phyloP scores from a whole-genome alignment of 2,329 filamentous ascomycete genomes.

The Lecanoromycetidae sp. region DNA sequence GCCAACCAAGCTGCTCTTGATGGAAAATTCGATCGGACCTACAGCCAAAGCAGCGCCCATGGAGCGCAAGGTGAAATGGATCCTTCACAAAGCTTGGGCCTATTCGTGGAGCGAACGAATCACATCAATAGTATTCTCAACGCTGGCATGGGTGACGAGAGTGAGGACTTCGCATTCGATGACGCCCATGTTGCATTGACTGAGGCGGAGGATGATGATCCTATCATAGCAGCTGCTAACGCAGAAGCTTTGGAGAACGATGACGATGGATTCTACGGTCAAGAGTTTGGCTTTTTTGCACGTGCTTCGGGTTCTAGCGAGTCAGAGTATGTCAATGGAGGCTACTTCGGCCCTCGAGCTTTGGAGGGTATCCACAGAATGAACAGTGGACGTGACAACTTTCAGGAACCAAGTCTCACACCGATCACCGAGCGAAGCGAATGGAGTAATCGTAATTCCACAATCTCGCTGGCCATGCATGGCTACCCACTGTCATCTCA shows the following conservation, averaged over 20 bases:
- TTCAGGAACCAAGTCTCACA: slow-evolving; percentile 80
- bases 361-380: slow-evolving; percentile 49
- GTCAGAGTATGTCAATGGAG: slow-evolving; percentile 60
- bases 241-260: slow-evolving; percentile 87
- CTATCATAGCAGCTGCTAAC: slow-evolving; percentile 89
- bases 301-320: slow-evolving; percentile 36
- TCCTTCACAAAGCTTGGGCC: neutral
- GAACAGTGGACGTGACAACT: slow-evolving; percentile 60
- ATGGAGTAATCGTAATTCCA: slow-evolving; percentile 86
- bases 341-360: slow-evolving; percentile 73
- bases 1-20: slow-evolving; percentile 63
- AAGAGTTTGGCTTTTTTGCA: slow-evolving; percentile 94
- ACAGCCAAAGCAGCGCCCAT: slow-evolving; percentile 30
- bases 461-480: slow-evolving; percentile 59
- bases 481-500: slow-evolving; percentile 24
- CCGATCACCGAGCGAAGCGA: slow-evolving; percentile 94
- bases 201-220: slow-evolving; percentile 55
- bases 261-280: slow-evolving; percentile 85
- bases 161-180: slow-evolving; percentile 42
- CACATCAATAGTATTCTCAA: too few species aligned
- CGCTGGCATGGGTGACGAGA: slow-evolving; percentile 21
- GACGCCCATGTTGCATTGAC: slow-evolving; percentile 45
- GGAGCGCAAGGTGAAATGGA: slow-evolving; percentile 23
- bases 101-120: too few species aligned
- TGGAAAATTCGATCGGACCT: slow-evolving; percentile 58